Evolutionary conservation across 805 yeast species (phyloP).

Genomic region (Limtongia smithiae): DNA sequence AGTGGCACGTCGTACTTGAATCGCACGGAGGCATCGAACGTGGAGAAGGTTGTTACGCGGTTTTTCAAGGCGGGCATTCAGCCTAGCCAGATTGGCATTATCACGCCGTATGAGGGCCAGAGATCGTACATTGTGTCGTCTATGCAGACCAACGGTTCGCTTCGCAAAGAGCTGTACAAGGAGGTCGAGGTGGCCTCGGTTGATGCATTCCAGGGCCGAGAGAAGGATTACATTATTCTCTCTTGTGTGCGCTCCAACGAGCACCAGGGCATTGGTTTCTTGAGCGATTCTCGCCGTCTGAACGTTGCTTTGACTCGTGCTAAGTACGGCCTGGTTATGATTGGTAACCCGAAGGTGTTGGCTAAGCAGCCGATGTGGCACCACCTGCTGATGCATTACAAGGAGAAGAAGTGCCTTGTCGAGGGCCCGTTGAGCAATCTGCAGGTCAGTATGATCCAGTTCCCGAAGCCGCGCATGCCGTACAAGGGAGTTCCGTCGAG

Average conservation of each 20-base stretch:
- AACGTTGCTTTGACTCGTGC: conserved; percentile 91
- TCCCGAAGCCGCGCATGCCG: conserved; percentile 27
- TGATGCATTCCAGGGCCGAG: conserved; percentile 94
- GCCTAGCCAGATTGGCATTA: conserved; percentile 83
- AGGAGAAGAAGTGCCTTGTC: conserved; percentile 82
- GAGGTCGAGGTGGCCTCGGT: conserved; percentile 87
- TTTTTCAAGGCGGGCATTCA: conserved; percentile 72
- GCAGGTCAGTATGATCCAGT: conserved; percentile 64
- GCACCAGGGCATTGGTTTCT: conserved; percentile 71
- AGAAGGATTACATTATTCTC: conserved; percentile 73
- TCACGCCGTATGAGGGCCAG: conserved; percentile 95
- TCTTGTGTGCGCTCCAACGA: conserved; percentile 82
- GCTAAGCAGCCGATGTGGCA: conserved; percentile 74
- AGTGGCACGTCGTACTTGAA: conserved; percentile 80
- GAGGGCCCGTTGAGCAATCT: conserved; percentile 83
- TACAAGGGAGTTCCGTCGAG: conserved; percentile 23
- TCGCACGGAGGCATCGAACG: conserved; percentile 84
- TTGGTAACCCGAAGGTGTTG: conserved; percentile 81
- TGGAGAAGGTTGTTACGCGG: conserved; percentile 70
- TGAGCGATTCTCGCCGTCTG: conserved; percentile 78
- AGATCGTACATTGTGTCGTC: conserved; percentile 75
- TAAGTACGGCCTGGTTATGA: conserved; percentile 68
- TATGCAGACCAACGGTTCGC: conserved; percentile 66
- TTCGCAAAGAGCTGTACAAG: conserved; percentile 60
- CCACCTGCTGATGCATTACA: conserved; percentile 66